These are phyloP conservation scores for Candida maesae DNA, from an alignment of 805 yeast species.

Conservation along the genomic window DNA sequence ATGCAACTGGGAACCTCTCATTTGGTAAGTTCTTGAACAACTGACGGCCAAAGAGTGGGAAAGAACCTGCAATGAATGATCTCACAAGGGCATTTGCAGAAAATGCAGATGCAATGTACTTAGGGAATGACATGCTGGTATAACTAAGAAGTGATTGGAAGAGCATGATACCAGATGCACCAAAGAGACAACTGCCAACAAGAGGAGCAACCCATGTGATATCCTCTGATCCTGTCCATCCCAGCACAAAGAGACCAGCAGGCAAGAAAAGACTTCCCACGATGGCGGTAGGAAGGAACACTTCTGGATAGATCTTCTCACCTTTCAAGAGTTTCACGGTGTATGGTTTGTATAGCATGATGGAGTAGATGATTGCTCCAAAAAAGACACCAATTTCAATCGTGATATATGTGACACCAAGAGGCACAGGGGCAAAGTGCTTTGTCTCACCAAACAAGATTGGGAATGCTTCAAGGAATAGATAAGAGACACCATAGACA, in stretches of 20 bases:
- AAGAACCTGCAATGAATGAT: slow-evolving; percentile 59
- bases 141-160: slow-evolving; percentile 59
- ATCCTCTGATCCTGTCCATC: slow-evolving; percentile 41
- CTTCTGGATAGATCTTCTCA: slow-evolving; percentile 37
- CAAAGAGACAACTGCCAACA: slow-evolving; percentile 39
- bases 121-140: slow-evolving; percentile 53
- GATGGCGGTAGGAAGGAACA: slow-evolving; percentile 38
- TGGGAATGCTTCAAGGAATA: slow-evolving; percentile 63
- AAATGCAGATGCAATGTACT: slow-evolving; percentile 59
- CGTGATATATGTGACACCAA: slow-evolving; percentile 45
- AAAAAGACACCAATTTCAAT: slow-evolving; percentile 42
- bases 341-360: slow-evolving; percentile 26
- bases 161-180: slow-evolving; percentile 41
- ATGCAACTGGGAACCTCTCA: slow-evolving; percentile 46
- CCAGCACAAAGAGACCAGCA: slow-evolving; percentile 42
- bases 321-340: slow-evolving; percentile 27
- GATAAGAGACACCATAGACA: slow-evolving; percentile 48
- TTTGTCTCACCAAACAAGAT: slow-evolving; percentile 44
- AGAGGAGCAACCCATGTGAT: slow-evolving; percentile 50
- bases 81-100: slow-evolving; percentile 68
- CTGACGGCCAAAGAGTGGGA: slow-evolving; percentile 64
- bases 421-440: slow-evolving; percentile 43
- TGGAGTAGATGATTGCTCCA: slow-evolving; percentile 32
- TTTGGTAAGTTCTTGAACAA: slow-evolving; percentile 58
- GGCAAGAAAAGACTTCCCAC: slow-evolving; percentile 41